A percentile compares a stretch with the other conserved stretches of the same genome.
phyloP scores from a whole-genome alignment of 2,329 filamentous ascomycete species.

The Fusarium nygamai region DNA sequence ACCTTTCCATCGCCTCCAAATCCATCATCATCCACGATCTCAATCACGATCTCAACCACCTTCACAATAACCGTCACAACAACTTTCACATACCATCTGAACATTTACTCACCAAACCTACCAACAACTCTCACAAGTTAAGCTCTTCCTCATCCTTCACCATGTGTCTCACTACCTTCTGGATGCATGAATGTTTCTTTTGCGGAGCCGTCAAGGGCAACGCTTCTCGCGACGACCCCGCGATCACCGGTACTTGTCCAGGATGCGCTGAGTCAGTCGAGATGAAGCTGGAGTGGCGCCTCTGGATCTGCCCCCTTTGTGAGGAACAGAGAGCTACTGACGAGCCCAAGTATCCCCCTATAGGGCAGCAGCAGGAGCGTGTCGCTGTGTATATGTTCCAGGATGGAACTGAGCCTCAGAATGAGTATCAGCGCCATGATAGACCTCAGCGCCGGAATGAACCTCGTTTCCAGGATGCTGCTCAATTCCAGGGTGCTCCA shows the following conservation, averaged over 20 bases:
- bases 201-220: background rate
- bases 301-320: background rate
- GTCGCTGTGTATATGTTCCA: background rate
- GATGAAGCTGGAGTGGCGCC: background rate
- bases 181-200: background rate
- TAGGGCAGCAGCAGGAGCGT: background rate
- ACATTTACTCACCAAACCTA: background rate
- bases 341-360: background rate
- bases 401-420: background rate
- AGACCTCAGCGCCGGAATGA: background rate
- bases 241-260: background rate
- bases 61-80: background rate
- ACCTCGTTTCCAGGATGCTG: background rate
- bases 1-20: background rate
- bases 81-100: background rate
- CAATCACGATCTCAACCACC: background rate
- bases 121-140: background rate
- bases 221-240: background rate
- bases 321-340: background rate
- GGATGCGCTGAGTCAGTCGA: background rate
- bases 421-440: background rate
- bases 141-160: background rate
- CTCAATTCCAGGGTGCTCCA: too few relatives aligned
- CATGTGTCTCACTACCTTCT: background rate
- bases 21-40: background rate